Base-by-base conservation (phyloP, 208 protist genomes). In the Leishmania major region DNA sequence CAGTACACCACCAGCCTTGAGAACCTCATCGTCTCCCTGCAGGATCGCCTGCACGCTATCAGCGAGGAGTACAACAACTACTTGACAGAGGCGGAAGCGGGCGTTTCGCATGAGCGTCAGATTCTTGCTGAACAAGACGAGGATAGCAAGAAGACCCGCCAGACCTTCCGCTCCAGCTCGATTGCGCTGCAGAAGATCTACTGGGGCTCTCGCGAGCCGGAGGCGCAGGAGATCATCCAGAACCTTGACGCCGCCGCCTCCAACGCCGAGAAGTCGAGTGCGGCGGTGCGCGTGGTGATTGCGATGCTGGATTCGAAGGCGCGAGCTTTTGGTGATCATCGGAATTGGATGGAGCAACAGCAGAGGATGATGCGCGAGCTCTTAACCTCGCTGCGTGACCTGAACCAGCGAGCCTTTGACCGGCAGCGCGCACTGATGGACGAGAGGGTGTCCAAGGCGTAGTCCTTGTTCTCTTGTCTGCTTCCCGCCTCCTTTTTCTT, bases 1-100 rank as follows among this genome's bases (percentile, higher is more conserved):
- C 87, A 96, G 85, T 96, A 96, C 87, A 91, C 89, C 74, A 88
- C 83, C n/a, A 88, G 90, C 19, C 86, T 96, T 75, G 86, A 94
- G 79, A 93, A 94, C 62, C 88, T 94, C 55, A 88, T 93, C 57
- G 83, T 83, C 72, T 93, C 90, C 3, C 78, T 94, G 67, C 87
- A 94, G 75, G 89, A 96, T 76, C 86, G 89, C 28, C 86, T 96
- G 15, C 84, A 77, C n/a, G 86, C 89, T 31, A 69, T 96, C 31
- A 85, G 86, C 37, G 89, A 93, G 81, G 90, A 96, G 90, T 91
- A 91, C 87, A 75, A 74, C 69, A 87, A 85, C 31, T 93, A 91
- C 81, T 72, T 94, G 25, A 53, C 78, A 49, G 84, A 90, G 49
- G 80, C 86, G 43, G 76, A 90, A 77, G 75, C 90, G 78, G 85